Percentiles rank a stretch among this genome's conserved stretches.
Conservation (phyloP, 2,329 filamentous ascomycete species). For the Trichoderma atroviride region DNA sequence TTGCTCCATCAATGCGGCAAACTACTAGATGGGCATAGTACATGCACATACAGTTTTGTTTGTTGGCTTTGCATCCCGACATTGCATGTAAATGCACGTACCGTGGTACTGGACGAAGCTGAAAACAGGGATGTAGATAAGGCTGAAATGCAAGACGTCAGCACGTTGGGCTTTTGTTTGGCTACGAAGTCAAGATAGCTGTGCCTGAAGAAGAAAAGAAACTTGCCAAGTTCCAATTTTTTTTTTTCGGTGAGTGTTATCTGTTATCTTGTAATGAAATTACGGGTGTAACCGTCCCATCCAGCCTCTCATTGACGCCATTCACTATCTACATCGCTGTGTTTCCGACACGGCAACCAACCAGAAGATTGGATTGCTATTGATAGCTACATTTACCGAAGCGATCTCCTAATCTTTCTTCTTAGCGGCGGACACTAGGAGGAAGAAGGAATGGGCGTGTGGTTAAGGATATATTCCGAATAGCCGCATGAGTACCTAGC, state of each 20-base stretch:
- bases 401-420: not conserved
- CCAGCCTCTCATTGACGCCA: not conserved
- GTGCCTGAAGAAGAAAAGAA: not conserved
- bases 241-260: not conserved
- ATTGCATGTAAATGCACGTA: not conserved
- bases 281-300: not conserved
- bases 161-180: constrained; percentile 4
- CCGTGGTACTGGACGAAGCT: constrained; percentile 7
- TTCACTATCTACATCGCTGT: not conserved
- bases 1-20: not conserved
- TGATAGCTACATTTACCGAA: not conserved
- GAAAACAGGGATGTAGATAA: constrained; percentile 26
- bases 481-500: not conserved
- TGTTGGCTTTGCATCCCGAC: not conserved
- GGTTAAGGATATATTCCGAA: constrained; percentile 17
- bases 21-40: not conserved
- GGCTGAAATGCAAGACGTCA: constrained; percentile 19
- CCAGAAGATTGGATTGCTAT: not conserved
- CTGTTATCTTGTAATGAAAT: not conserved
- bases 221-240: not conserved
- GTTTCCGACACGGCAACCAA: not conserved
- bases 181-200: not conserved
- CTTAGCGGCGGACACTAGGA: constrained; percentile 14
- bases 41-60: not conserved
- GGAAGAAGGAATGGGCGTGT: not conserved